phyloP scores from a whole-genome alignment of 2,329 filamentous ascomycete species.

The Zasmidium angulare region DNA sequence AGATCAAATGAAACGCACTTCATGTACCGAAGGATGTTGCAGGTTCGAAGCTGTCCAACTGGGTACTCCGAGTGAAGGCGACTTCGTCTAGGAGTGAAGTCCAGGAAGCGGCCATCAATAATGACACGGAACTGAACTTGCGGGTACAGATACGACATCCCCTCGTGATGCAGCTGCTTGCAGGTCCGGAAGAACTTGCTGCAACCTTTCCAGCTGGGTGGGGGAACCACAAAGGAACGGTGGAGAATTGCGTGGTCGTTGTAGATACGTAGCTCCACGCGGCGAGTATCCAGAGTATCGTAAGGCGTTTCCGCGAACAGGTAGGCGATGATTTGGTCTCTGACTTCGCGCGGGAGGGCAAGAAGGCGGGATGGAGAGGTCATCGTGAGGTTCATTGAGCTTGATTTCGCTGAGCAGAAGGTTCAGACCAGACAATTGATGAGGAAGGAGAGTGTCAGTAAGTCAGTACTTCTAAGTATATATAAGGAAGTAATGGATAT shows the following conservation, averaged over 20 bases:
- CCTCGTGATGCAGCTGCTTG: slow-evolving; percentile 1
- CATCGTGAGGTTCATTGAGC: neutral
- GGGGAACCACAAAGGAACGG: neutral
- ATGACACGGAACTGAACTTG: slow-evolving; percentile 2
- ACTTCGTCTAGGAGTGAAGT: slow-evolving; percentile 1
- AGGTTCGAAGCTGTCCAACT: neutral
- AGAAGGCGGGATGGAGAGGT: neutral
- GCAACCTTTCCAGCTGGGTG: slow-evolving; percentile 10
- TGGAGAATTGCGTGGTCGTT: slow-evolving; percentile 3
- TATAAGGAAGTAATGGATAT: no score
- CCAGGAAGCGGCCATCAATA: slow-evolving; percentile 1
- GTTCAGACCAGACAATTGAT: no score
- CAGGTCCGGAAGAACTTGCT: slow-evolving; percentile 5
- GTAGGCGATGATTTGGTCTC: slow-evolving; percentile 1
- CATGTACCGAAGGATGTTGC: neutral
- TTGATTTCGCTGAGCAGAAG: no score
- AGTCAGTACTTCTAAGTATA: no score
- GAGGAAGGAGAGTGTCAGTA: no score
- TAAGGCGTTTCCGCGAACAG: neutral
- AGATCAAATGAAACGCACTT: neutral
- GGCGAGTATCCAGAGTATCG: slow-evolving; percentile 1
- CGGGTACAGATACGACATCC: slow-evolving; percentile 1
- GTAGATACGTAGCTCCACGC: slow-evolving; percentile 4
- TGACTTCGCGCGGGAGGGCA: slow-evolving; percentile 1
- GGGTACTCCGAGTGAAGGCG: slow-evolving; percentile 11